phyloP scores from a whole-genome alignment of 2,329 filamentous ascomycete species.

The Phyllosticta citriasiana region DNA sequence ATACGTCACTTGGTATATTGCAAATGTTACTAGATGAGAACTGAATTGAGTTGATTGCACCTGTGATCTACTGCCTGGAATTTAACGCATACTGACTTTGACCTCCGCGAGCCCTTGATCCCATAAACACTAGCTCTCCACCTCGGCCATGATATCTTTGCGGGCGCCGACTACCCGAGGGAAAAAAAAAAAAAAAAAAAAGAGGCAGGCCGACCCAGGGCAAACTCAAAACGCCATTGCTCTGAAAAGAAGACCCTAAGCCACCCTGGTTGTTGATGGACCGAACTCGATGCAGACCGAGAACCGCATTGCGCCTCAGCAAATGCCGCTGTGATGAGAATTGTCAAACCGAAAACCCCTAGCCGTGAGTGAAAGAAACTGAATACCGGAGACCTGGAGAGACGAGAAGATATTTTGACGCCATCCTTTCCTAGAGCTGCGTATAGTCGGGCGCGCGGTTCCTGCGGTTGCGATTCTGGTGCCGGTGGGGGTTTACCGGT shows the following conservation, averaged over 20 bases:
- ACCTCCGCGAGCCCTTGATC: not conserved
- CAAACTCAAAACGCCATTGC: not conserved
- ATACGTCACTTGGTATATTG: not conserved
- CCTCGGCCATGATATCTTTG: not conserved
- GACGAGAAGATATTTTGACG: not conserved
- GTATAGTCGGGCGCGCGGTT: conserved; percentile 84
- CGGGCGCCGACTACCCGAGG: not conserved
- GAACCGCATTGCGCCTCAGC: not conserved
- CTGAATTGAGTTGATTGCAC: not conserved
- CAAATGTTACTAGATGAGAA: not conserved
- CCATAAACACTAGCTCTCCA: not conserved
- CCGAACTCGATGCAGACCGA: not conserved
- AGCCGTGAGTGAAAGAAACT: not conserved
- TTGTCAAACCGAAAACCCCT: not conserved
- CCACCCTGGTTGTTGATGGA: not conserved
- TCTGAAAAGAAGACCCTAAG: not conserved
- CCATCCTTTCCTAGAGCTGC: conserved; percentile 50
- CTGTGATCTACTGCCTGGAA: not conserved
- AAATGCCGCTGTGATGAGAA: not conserved
- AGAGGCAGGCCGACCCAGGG: not conserved
- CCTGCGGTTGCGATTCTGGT: conserved; percentile 69
- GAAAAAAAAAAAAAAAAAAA: not conserved
- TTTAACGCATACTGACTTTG: not conserved
- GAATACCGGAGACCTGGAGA: not conserved
- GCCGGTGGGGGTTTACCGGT: conserved; percentile 87